Percentiles rank a stretch among this genome's conserved stretches.
Conservation (phyloP, 176 grass and related monocot species). For the Saccharum spontaneum region DNA sequence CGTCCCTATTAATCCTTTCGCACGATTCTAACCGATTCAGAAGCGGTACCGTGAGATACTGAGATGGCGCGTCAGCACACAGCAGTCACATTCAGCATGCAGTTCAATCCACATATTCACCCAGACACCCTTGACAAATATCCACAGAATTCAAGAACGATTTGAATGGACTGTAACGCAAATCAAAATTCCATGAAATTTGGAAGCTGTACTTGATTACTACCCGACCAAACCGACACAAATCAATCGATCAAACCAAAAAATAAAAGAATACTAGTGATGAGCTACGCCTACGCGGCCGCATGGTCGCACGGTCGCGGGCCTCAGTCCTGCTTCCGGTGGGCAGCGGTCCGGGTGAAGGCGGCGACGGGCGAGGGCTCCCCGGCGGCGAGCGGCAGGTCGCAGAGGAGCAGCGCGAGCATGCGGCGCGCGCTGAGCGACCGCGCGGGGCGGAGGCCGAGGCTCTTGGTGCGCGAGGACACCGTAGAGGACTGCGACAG, state of each 20-base stretch:
- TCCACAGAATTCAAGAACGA: background rate
- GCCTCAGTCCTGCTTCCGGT: too few relatives aligned
- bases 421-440: constrained; percentile 52
- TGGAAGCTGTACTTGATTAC: background rate
- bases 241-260: background rate
- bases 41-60: too few relatives aligned
- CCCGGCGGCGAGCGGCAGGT: constrained; percentile 31
- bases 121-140: background rate
- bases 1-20: too few relatives aligned
- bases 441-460: constrained; percentile 15
- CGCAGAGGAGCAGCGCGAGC: constrained; percentile 40
- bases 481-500: constrained; percentile 61
- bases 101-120: background rate
- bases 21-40: too few relatives aligned
- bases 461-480: constrained; percentile 46
- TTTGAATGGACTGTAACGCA: background rate
- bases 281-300: too few relatives aligned
- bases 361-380: too few relatives aligned
- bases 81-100: too few relatives aligned
- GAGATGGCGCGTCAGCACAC: too few relatives aligned
- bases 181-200: background rate
- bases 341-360: background rate
- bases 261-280: too few relatives aligned
- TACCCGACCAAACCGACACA: background rate
- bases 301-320: too few relatives aligned